These are phyloP conservation scores for Actinomortierella wolfii DNA, from an alignment of 371 early-diverging fungal species.

Conservation along the genomic window DNA sequence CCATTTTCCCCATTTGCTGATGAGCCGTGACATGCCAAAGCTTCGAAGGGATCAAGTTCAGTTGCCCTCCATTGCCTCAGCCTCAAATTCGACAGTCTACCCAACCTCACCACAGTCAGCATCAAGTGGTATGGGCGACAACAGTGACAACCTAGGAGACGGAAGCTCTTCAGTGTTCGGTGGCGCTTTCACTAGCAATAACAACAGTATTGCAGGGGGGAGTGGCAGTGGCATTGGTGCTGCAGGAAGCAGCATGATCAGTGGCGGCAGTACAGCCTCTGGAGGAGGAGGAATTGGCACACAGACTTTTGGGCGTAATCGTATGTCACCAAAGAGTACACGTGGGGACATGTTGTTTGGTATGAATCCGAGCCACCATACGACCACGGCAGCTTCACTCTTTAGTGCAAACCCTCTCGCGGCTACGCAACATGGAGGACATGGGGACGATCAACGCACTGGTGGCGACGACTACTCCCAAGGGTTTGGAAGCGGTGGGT, in stretches of 20 bases:
- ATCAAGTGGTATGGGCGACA: background rate
- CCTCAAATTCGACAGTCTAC: constrained; percentile 27
- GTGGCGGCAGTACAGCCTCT: constrained; percentile 1
- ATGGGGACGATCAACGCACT: too few species aligned
- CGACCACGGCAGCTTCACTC: too few species aligned
- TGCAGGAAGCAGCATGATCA: background rate
- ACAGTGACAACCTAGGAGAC: background rate
- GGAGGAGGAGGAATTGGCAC: constrained; percentile 2
- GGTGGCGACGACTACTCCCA: too few species aligned
- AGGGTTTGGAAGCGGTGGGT: too few species aligned
- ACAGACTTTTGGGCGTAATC: constrained; percentile 10
- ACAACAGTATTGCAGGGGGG: background rate
- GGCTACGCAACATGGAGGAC: too few species aligned
- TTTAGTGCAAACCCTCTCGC: too few species aligned
- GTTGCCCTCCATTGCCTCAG: constrained; percentile 29
- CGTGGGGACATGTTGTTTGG: background rate
- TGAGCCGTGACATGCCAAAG: constrained; percentile 44
- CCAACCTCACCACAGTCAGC: constrained; percentile 25
- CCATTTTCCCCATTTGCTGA: background rate
- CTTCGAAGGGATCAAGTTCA: constrained; percentile 39
- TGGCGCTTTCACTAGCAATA: background rate
- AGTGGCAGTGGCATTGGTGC: background rate
- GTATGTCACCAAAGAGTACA: constrained; percentile 25
- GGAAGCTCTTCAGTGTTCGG: background rate
- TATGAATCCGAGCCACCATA: too few species aligned